phyloP scores from a whole-genome alignment of 2,329 filamentous ascomycete genomes.

The Ceratocystis harringtonii region DNA sequence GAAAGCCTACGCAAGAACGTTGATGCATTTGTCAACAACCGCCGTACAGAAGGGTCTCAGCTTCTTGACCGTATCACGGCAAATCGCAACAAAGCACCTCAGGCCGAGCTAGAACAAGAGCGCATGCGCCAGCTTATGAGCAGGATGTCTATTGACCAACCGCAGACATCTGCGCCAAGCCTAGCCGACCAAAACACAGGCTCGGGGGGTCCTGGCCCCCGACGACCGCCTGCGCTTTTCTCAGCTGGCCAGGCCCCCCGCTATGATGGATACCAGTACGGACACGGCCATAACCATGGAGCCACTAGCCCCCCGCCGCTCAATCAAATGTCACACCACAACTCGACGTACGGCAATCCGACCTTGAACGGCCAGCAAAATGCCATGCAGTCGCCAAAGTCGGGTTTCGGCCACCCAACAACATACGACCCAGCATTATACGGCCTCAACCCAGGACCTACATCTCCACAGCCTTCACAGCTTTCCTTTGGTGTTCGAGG shows the following conservation, averaged over 20 bases:
- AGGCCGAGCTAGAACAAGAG: slow-evolving; percentile 75
- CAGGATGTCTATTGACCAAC: slow-evolving; percentile 73
- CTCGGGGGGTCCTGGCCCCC: slow-evolving; percentile 18
- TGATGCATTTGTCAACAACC: slow-evolving; percentile 90
- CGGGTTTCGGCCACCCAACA: slow-evolving; percentile 31
- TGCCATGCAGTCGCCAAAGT: slow-evolving; percentile 18
- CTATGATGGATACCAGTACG: slow-evolving; percentile 45
- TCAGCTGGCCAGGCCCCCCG: slow-evolving; percentile 31
- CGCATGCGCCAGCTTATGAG: slow-evolving; percentile 84
- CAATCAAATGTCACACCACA: slow-evolving; percentile 29
- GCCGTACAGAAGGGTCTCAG: slow-evolving; percentile 78
- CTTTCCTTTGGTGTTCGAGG: slow-evolving; percentile 31
- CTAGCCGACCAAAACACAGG: slow-evolving; percentile 22
- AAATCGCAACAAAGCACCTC: slow-evolving; percentile 37
- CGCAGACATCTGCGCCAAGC: slow-evolving; percentile 23
- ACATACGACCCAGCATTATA: slow-evolving; percentile 45
- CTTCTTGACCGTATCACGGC: slow-evolving; percentile 73
- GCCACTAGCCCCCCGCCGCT: slow-evolving; percentile 41
- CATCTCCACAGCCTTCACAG: slow-evolving; percentile 51
- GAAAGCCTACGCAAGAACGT: slow-evolving; percentile 91
- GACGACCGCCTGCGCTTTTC: slow-evolving; percentile 32
- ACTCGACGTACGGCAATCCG: slow-evolving; percentile 22
- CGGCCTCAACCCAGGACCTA: slow-evolving; percentile 41
- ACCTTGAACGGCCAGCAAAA: slow-evolving; percentile 26
- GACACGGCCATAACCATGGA: slow-evolving; percentile 41